phyloP scores from a whole-genome alignment of 805 yeast species.

The Starmerella scarabaei region DNA sequence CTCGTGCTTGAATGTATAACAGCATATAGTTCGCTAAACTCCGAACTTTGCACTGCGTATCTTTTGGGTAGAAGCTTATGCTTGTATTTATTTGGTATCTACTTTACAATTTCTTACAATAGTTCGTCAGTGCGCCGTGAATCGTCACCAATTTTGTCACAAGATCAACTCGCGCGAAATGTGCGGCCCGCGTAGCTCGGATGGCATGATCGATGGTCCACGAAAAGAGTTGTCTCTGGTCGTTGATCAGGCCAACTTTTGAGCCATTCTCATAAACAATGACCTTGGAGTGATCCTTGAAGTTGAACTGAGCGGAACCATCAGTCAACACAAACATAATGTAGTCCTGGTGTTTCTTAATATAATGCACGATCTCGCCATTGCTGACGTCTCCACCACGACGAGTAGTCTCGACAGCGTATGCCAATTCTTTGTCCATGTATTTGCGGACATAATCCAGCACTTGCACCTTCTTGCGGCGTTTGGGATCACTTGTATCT shows the following conservation, averaged over 20 bases:
- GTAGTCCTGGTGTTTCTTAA: slow-evolving; percentile 62
- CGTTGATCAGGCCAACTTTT: slow-evolving; percentile 59
- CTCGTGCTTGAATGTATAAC: slow-evolving; percentile 15
- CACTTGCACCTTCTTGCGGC: slow-evolving; percentile 53
- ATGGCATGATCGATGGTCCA: slow-evolving; percentile 16
- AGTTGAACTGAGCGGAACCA: slow-evolving; percentile 87
- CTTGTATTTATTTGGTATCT: neutral
- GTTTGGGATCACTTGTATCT: slow-evolving; percentile 28
- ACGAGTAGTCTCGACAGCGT: slow-evolving; percentile 37
- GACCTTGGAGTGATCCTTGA: slow-evolving; percentile 85
- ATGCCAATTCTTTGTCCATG: slow-evolving; percentile 81
- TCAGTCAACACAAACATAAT: slow-evolving; percentile 90
- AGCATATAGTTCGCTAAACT: neutral
- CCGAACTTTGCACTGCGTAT: neutral
- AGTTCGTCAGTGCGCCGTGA: slow-evolving; percentile 10
- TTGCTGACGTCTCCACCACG: slow-evolving; percentile 30
- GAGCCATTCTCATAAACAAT: slow-evolving; percentile 66
- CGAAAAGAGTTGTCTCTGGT: slow-evolving; percentile 17
- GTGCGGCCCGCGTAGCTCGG: slow-evolving; percentile 7
- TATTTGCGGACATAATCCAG: slow-evolving; percentile 80
- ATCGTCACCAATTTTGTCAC: slow-evolving; percentile 9
- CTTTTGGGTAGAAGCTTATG: neutral
- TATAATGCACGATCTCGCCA: slow-evolving; percentile 59
- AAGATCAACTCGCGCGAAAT: slow-evolving; percentile 13
- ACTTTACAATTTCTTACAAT: neutral